phyloP scores from a whole-genome alignment of 139 green algal genomes.

The Chlorella sp. region DNA sequence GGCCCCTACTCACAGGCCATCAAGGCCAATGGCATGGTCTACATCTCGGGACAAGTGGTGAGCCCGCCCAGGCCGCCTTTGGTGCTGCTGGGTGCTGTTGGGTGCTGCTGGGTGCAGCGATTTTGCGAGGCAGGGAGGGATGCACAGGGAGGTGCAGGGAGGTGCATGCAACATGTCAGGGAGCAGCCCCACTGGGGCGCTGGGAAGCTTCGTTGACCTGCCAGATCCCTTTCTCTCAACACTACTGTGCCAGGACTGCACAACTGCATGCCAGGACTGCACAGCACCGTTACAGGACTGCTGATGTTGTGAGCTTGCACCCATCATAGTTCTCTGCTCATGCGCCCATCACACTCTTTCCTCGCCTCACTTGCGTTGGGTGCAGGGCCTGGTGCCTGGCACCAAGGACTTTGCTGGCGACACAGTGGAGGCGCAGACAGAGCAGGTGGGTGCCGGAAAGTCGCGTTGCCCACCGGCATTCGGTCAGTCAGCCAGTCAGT shows the following conservation, averaged over 20 bases:
- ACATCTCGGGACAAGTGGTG: constrained; percentile 88
- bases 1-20: constrained; percentile 94
- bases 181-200: no score
- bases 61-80: background rate
- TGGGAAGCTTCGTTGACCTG: no score
- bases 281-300: no score
- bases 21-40: constrained; percentile 87
- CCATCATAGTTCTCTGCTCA: no score
- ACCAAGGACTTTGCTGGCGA: constrained; percentile 89
- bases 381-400: constrained; percentile 27
- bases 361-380: no score
- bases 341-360: no score
- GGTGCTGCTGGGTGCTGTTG: background rate
- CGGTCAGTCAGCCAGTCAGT: background rate
- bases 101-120: background rate
- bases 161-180: background rate
- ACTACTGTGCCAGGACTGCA: no score
- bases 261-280: no score
- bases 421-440: constrained; percentile 82
- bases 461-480: no score
- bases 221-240: no score
- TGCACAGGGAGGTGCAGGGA: background rate
- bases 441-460: constrained; percentile 63
- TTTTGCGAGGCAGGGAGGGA: background rate
- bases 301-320: no score